Base-by-base conservation (phyloP, 306 rosid species). In the Oxytropis ochrocephala region DNA sequence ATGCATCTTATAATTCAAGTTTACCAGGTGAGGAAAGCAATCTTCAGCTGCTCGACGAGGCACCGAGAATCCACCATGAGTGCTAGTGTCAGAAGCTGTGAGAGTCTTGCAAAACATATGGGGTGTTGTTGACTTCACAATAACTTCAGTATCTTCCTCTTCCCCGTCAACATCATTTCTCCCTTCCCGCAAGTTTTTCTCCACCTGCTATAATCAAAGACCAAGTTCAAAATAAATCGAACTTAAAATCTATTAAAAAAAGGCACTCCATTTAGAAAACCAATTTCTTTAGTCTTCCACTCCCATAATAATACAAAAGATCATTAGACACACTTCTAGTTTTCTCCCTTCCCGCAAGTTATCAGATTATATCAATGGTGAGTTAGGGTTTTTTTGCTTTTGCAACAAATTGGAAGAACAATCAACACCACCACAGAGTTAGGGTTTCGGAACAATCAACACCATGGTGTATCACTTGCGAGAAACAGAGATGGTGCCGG, bases 51-150 rank as follows among this genome's bases (percentile, higher is more conserved):
- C 99, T 8, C 99, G 92, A 33, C 99, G 91, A 30, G 99, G 99
- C 21, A 95, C 99, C 2, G 99, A 95, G 80, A 95, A 95, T 18
- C 99, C 99, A 56, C 99, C 99, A 60, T 95, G 99, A 73, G 99
- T 91, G 80, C 99, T 95, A 6, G 99, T 95, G 75, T 95, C 99
- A 11, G 99, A 95, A 53, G 99, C 99, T 6, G 99, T 95, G 24
- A 95, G 91, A 57, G 99, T 95, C 89, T 95, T 95, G 78, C 99
- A 95, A 88, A 95, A 95, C 99, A 95, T 95, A 70, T 95, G 99
- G 4, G 99, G 92, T 6, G 96, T 95, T 10, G 88, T 85, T 4
- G 96, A 81, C 83, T 89, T 95, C 62, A 64, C 96, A 9, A 69
- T 46, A 21, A 81, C 88, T 66, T 84, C 97, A 33, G 78, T n/a